A percentile compares a stretch with the other conserved stretches of the same genome.
phyloP scores from a whole-genome alignment of 768 basidiomycete species.

The Trametes cubensis region DNA sequence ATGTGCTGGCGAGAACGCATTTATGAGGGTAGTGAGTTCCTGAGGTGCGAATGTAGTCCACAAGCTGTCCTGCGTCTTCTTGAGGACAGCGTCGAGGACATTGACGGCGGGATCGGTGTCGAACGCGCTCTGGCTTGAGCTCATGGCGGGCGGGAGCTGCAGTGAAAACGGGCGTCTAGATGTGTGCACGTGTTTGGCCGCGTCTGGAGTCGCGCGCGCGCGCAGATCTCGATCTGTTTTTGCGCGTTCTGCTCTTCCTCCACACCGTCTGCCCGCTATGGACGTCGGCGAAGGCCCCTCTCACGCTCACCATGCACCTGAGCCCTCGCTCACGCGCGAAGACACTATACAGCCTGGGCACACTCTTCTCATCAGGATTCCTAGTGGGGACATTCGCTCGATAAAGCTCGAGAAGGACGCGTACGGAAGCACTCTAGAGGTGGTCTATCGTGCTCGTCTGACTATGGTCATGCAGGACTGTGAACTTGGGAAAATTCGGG shows the following conservation, averaged over 20 bases:
- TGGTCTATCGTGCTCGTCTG: slow-evolving; percentile 14
- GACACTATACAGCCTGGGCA: slow-evolving; percentile 64
- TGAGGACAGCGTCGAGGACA: slow-evolving; percentile 37
- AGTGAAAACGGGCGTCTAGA: not conserved
- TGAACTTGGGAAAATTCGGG: slow-evolving; percentile 85
- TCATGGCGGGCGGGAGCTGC: slow-evolving; percentile 10
- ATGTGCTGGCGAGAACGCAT: slow-evolving; percentile 54
- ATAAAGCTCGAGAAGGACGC: slow-evolving; percentile 71
- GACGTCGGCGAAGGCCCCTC: slow-evolving; percentile 33
- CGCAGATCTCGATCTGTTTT: slow-evolving; percentile 19
- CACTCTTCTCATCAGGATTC: slow-evolving; percentile 77
- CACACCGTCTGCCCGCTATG: slow-evolving; percentile 16
- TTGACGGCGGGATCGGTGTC: slow-evolving; percentile 25
- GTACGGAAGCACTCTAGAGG: slow-evolving; percentile 46
- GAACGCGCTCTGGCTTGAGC: not conserved
- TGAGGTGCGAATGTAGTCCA: slow-evolving; percentile 49
- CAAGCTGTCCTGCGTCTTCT: slow-evolving; percentile 35
- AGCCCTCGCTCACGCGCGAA: slow-evolving; percentile 19
- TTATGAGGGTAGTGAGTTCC: slow-evolving; percentile 56
- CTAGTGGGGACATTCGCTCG: slow-evolving; percentile 77
- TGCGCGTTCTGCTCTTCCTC: slow-evolving; percentile 15
- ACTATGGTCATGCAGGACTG: slow-evolving; percentile 46
- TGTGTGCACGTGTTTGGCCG: slow-evolving; percentile 20
- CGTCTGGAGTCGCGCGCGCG: not conserved
- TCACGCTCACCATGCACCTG: not conserved